Percentiles rank a stretch among this genome's conserved stretches.
Evolutionary conservation across 2,329 filamentous ascomycete genomes (phyloP).

Genomic region (Albifimbria verrucaria): DNA sequence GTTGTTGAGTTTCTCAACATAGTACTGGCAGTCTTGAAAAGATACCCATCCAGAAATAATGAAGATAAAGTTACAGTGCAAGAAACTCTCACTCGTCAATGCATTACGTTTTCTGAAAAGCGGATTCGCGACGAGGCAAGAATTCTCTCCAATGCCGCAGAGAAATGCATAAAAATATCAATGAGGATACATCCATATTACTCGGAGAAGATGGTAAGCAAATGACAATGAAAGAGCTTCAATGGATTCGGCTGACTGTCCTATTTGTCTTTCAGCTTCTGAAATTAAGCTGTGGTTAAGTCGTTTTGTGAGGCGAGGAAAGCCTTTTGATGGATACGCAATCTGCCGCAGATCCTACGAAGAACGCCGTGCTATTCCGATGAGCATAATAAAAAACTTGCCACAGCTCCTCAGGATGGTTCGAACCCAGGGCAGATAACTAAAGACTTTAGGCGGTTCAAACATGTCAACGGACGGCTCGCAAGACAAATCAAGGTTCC

Average conservation of each 20-base stretch:
- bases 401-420: slow-evolving; percentile 7
- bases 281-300: not conserved
- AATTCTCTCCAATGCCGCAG: slow-evolving; percentile 10
- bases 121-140: slow-evolving; percentile 20
- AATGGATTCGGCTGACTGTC: not conserved
- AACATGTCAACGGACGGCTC: slow-evolving; percentile 43
- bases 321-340: not conserved
- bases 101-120: slow-evolving; percentile 12
- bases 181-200: not conserved
- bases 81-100: slow-evolving; percentile 3
- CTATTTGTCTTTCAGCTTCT: slow-evolving; percentile 12
- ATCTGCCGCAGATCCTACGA: slow-evolving; percentile 12
- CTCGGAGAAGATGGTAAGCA: too few species aligned
- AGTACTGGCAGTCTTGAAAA: slow-evolving; percentile 16
- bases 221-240: slow-evolving; percentile 6
- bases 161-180: slow-evolving; percentile 9
- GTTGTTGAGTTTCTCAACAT: slow-evolving; percentile 25
- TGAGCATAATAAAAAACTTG: slow-evolving; percentile 10
- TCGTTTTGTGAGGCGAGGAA: not conserved
- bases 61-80: not conserved
- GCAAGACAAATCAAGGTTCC: slow-evolving; percentile 38
- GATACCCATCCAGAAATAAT: not conserved
- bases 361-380: slow-evolving; percentile 13
- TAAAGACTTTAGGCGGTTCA: slow-evolving; percentile 22
- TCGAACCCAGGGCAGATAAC: not conserved